Conservation (phyloP, 1,284 basidiomycete species). For the Sporisorium scitamineum region DNA sequence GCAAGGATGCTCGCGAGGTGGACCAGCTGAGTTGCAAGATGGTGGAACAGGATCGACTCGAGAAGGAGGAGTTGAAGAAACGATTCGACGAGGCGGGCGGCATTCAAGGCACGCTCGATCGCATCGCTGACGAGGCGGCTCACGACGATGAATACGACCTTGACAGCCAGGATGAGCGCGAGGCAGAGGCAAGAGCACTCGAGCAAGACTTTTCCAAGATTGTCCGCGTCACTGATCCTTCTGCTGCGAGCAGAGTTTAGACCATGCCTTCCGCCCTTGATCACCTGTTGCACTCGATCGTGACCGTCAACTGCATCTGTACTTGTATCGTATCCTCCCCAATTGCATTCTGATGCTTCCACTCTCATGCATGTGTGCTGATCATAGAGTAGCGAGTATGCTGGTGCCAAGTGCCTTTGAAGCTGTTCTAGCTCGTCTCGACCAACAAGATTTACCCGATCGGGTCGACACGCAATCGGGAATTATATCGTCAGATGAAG, state of each 20-base stretch:
- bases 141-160: conserved; percentile 13
- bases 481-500: no score
- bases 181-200: conserved; percentile 36
- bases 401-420: no score
- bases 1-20: conserved; percentile 49
- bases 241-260: conserved; percentile 5
- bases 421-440: no score
- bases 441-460: no score
- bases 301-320: conserved; percentile 10
- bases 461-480: neutral
- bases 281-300: neutral
- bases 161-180: conserved; percentile 29
- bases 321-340: conserved; percentile 12
- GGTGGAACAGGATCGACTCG: conserved; percentile 50
- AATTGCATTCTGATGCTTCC: neutral
- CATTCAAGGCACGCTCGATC: conserved; percentile 47
- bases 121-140: conserved; percentile 42
- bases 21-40: conserved; percentile 49
- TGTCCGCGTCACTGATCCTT: conserved; percentile 47
- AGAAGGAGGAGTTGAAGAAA: conserved; percentile 50
- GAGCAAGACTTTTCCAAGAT: conserved; percentile 53
- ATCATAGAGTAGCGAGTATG: no score
- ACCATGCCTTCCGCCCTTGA: no score
- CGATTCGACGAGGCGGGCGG: conserved; percentile 44
- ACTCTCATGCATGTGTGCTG: no score